phyloP scores from a whole-genome alignment of 371 early-diverging fungal genomes.

The Mucor sp. region DNA sequence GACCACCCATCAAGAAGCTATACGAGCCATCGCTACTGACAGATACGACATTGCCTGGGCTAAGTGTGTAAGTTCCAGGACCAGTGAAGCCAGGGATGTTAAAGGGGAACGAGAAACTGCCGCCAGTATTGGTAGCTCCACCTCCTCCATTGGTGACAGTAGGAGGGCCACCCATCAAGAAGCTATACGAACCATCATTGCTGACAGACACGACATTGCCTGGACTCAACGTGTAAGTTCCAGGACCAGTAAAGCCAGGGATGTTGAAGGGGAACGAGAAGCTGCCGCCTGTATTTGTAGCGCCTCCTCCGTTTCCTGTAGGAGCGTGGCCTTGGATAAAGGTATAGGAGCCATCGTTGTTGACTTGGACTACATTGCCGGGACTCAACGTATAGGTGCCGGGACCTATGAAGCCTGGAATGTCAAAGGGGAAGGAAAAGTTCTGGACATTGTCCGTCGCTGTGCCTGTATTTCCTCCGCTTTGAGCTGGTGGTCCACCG shows the following conservation, averaged over 20 bases:
- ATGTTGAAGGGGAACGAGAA: background rate
- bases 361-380: too few species aligned
- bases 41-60: slow-evolving; percentile 11
- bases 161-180: background rate
- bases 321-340: background rate
- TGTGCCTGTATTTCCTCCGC: background rate
- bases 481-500: background rate
- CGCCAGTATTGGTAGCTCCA: background rate
- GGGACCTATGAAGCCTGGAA: too few species aligned
- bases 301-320: background rate
- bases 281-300: background rate
- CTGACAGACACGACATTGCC: slow-evolving; percentile 10
- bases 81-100: slow-evolving; percentile 7
- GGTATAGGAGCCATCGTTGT: too few species aligned
- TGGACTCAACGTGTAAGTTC: slow-evolving; percentile 11
- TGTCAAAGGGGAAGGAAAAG: background rate
- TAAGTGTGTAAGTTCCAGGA: slow-evolving; percentile 10
- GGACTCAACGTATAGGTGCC: too few species aligned
- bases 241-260: slow-evolving; percentile 10
- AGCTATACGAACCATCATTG: background rate
- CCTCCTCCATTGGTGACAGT: background rate
- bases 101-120: background rate
- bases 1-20: background rate
- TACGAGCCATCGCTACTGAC: background rate
- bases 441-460: background rate